These are phyloP conservation scores for Phytophthora litchii DNA, from an alignment of 352 stramenopile species.

Conservation along the genomic window DNA sequence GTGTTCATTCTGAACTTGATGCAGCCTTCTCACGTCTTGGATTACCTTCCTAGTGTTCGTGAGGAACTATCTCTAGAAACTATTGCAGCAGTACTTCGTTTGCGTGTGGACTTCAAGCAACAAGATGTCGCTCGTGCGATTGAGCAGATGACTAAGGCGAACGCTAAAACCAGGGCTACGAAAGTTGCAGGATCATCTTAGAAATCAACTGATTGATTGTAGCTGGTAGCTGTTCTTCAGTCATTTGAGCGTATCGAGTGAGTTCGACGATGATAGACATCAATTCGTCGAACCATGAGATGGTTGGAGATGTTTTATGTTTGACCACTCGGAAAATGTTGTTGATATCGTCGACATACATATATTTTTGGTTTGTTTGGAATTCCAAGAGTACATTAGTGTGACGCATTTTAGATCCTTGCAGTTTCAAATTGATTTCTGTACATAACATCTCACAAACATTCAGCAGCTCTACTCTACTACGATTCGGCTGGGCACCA, in stretches of 20 bases:
- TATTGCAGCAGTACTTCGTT: constrained; percentile 60
- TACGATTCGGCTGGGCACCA: too few relatives aligned
- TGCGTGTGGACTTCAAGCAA: constrained; percentile 76
- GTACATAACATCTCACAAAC: too few relatives aligned
- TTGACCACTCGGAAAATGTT: too few relatives aligned
- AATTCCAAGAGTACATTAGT: too few relatives aligned
- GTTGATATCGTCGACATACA: too few relatives aligned
- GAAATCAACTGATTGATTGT: background rate
- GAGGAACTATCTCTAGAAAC: constrained; percentile 51
- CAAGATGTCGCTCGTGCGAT: constrained; percentile 56
- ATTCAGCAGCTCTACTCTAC: too few relatives aligned
- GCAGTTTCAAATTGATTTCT: too few relatives aligned
- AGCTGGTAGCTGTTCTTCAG: too few relatives aligned
- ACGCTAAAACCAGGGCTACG: constrained; percentile 3
- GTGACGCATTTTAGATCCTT: too few relatives aligned
- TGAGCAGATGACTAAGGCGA: constrained; percentile 31
- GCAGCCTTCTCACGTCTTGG: constrained; percentile 70
- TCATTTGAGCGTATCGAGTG: background rate
- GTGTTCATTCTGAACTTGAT: constrained; percentile 85
- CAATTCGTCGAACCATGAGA: too few relatives aligned
- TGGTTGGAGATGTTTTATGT: too few relatives aligned
- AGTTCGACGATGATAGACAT: constrained; percentile 1
- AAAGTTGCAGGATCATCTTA: constrained; percentile 6
- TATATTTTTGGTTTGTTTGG: too few relatives aligned
- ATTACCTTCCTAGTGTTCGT: constrained; percentile 63